Conservation (phyloP, 495 filamentous ascomycete genomes). For the Pseudotulostoma volvatum region DNA sequence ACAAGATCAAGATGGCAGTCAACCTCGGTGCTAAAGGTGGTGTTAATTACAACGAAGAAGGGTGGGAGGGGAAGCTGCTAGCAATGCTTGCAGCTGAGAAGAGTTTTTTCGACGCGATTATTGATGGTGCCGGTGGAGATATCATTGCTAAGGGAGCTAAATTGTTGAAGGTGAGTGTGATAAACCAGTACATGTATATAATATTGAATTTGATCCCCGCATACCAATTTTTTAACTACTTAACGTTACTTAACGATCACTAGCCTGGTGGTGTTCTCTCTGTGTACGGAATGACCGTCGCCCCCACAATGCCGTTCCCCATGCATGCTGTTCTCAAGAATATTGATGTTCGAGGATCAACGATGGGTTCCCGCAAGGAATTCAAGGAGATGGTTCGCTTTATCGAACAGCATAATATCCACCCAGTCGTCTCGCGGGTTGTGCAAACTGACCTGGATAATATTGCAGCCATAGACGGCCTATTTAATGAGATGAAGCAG, state of each 20-base stretch:
- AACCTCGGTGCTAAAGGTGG: constrained; percentile 52
- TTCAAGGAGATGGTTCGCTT: constrained; percentile 65
- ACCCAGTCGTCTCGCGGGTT: constrained; percentile 45
- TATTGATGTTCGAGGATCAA: constrained; percentile 52
- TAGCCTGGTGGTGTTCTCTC: constrained; percentile 49
- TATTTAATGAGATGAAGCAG: constrained; percentile 62
- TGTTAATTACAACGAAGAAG: constrained; percentile 45
- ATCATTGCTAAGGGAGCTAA: constrained; percentile 40
- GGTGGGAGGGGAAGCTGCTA: constrained; percentile 54
- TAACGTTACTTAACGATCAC: not conserved
- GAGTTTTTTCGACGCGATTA: constrained; percentile 48
- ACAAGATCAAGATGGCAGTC: constrained; percentile 48
- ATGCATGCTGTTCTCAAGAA: constrained; percentile 63
- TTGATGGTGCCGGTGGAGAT: constrained; percentile 68
- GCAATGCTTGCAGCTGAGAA: constrained; percentile 36
- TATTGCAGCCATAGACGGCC: constrained; percentile 42
- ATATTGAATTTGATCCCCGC: not conserved
- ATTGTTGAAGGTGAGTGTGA: constrained; percentile 35
- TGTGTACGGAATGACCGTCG: constrained; percentile 63
- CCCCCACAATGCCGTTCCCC: constrained; percentile 52
- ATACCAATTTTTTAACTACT: not conserved
- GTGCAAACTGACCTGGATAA: constrained; percentile 45
- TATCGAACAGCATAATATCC: constrained; percentile 44
- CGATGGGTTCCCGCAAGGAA: constrained; percentile 62
- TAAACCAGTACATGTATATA: not conserved